Percentiles rank a stretch among this genome's conserved stretches.
Evolutionary conservation across 768 basidiomycete genomes (phyloP).

Genomic region (Pleurotus cornucopiae): DNA sequence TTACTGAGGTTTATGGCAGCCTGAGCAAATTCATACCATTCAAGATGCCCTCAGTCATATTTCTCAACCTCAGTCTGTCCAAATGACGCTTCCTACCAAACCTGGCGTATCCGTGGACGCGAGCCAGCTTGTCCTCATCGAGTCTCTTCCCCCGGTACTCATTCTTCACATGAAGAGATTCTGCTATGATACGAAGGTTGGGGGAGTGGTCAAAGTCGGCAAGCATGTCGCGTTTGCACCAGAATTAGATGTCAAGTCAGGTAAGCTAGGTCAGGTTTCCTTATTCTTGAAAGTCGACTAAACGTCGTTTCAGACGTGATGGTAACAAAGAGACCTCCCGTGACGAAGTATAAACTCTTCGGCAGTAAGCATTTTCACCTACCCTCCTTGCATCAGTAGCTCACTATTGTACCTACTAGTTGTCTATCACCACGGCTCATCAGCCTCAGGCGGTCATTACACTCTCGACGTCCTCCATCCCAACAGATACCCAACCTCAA

Average conservation of each 20-base stretch:
- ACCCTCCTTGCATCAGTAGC: background rate
- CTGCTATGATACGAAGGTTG: conserved; percentile 71
- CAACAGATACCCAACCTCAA: conserved; percentile 42
- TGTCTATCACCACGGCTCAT: conserved; percentile 89
- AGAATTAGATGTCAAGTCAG: conserved; percentile 71
- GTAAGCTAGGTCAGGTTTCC: conserved; percentile 31
- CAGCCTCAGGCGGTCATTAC: conserved; percentile 93
- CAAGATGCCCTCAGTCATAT: conserved; percentile 79
- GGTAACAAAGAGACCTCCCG: conserved; percentile 40
- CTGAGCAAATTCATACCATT: conserved; percentile 70
- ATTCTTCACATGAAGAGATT: conserved; percentile 91
- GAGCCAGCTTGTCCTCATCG: conserved; percentile 59
- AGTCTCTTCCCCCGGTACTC: conserved; percentile 77
- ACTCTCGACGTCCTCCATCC: conserved; percentile 87
- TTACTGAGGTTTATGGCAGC: conserved; percentile 31
- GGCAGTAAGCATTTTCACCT: conserved; percentile 50
- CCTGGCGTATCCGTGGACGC: conserved; percentile 67
- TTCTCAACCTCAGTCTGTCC: conserved; percentile 76
- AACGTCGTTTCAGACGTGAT: conserved; percentile 46
- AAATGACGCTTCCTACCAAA: conserved; percentile 56
- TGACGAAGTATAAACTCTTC: conserved; percentile 73
- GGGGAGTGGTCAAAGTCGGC: conserved; percentile 80
- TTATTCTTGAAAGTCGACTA: background rate
- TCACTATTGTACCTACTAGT: conserved; percentile 35
- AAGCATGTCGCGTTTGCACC: conserved; percentile 78